These are phyloP conservation scores for Albizia julibrissin DNA, from an alignment of 306 rosid species.

Conservation along the genomic window DNA sequence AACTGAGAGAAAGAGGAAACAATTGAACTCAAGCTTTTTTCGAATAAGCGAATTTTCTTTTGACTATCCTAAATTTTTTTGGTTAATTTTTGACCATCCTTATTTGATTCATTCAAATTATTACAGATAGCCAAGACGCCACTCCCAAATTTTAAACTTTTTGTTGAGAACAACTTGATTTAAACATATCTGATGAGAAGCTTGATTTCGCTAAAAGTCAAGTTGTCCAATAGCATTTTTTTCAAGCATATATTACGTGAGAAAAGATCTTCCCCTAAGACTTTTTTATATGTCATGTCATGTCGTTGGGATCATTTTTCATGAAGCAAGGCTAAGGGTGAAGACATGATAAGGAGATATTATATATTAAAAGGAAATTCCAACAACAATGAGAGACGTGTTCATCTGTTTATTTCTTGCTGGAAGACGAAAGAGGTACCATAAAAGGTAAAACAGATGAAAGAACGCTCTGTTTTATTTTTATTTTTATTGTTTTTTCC, in stretches of 20 bases:
- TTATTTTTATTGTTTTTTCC: not conserved
- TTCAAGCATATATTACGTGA: not conserved
- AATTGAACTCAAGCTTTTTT: not conserved
- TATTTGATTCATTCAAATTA: not conserved
- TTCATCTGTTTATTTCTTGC: not conserved
- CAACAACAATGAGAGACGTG: not conserved
- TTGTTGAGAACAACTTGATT: not conserved
- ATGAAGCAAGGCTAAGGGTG: not conserved
- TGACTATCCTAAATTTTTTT: not conserved
- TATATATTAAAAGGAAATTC: not conserved
- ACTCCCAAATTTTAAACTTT: not conserved
- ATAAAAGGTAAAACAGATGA: not conserved
- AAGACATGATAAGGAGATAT: not conserved
- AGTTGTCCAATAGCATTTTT: not conserved
- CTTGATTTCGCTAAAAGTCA: not conserved
- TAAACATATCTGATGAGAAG: not conserved
- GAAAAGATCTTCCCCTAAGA: not conserved
- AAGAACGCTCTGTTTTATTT: not conserved
- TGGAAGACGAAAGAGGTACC: not conserved
- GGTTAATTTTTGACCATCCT: too few species aligned
- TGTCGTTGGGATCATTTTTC: not conserved
- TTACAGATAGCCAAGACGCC: not conserved
- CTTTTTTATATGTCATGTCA: not conserved
- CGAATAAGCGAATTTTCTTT: not conserved
- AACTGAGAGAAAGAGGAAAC: too few species aligned